Conservation (phyloP, 257 asterid genomes). For the Jacaranda mimosifolia region DNA sequence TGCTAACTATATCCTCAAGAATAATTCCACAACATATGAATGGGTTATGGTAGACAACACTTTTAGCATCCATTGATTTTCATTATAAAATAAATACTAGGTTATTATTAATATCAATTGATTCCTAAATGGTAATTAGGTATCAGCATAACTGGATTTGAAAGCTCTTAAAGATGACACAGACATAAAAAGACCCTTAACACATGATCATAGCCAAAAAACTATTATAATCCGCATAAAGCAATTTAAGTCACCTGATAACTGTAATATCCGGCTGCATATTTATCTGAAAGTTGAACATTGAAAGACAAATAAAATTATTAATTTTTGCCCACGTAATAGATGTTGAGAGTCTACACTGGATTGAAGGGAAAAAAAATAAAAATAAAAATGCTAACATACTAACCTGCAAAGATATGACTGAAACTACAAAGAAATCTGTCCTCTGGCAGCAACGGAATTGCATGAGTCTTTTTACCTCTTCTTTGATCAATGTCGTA, state of each 20-base stretch:
- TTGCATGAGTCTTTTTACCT: conserved; percentile 64
- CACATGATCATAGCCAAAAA: background rate
- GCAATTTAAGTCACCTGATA: conserved; percentile 62
- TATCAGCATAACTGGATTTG: background rate
- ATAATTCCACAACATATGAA: background rate
- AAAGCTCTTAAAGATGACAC: background rate
- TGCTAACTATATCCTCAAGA: background rate
- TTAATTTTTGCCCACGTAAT: background rate
- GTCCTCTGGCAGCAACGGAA: conserved; percentile 78
- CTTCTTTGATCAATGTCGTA: conserved; percentile 68
- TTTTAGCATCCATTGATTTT: no score
- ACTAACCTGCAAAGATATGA: conserved; percentile 79
- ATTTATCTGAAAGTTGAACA: conserved; percentile 55
- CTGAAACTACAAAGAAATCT: conserved; percentile 80
- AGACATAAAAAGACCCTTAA: no score
- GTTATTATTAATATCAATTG: no score
- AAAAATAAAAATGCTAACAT: background rate
- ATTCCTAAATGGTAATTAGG: no score
- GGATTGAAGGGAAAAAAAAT: background rate
- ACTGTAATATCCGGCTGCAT: conserved; percentile 90
- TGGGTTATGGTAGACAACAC: no score
- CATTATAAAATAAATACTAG: no score
- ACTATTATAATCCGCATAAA: conserved; percentile 3
- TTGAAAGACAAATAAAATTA: conserved; percentile 4
- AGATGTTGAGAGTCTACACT: background rate